Evolutionary conservation across 169 alveolate species (phyloP).

Genomic region (Eimeria praecox): DNA sequence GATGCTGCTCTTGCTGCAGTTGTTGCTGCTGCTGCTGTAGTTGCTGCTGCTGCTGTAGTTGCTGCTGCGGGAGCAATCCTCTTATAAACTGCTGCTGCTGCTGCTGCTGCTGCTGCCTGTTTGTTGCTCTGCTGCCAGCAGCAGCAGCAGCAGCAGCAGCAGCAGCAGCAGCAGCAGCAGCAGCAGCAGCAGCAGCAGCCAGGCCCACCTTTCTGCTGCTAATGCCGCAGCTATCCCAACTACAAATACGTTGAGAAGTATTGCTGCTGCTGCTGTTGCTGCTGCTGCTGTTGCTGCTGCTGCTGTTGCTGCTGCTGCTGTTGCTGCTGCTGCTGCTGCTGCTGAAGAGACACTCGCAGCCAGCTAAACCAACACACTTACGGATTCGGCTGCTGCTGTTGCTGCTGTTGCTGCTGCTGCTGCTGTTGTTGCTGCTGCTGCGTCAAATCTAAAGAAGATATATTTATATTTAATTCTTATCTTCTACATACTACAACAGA

Average conservation of each 20-base stretch:
- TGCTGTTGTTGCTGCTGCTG: neutral
- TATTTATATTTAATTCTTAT: neutral
- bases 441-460: neutral
- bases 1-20: neutral
- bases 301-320: conserved; percentile 2
- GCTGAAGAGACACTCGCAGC: neutral
- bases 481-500: too few species aligned
- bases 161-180: neutral
- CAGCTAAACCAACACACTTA: neutral
- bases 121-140: neutral
- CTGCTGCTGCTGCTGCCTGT: neutral
- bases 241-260: neutral
- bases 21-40: neutral
- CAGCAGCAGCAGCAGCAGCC: too few species aligned
- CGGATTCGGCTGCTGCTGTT: neutral
- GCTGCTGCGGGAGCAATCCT: too few species aligned
- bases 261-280: conserved; percentile 12
- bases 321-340: neutral
- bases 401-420: neutral
- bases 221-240: neutral
- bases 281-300: neutral
- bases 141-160: conserved; percentile 12
- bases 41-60: too few species aligned
- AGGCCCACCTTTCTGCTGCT: neutral
- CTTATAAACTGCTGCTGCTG: neutral